A percentile compares a stretch with the other conserved stretches of the same genome.
phyloP scores from a whole-genome alignment of 1,284 basidiomycete species.

The Sporisorium exsertum region DNA sequence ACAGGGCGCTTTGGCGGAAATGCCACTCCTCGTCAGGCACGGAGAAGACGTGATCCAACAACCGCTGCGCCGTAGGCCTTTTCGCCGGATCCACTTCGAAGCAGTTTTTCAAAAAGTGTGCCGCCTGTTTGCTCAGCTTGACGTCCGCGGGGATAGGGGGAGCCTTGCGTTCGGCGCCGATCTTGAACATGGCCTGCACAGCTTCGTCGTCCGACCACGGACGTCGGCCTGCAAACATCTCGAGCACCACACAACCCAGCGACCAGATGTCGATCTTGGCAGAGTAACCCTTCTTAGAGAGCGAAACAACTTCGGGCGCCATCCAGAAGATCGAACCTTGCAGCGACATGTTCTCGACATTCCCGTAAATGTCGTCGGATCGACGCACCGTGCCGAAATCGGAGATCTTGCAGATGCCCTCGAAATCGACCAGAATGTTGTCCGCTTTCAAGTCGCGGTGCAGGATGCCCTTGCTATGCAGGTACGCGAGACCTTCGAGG shows the following conservation, averaged over 20 bases:
- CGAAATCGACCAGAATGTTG: constrained; percentile 94
- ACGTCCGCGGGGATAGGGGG: constrained; percentile 91
- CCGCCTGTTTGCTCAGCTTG: constrained; percentile 78
- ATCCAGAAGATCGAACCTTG: constrained; percentile 98
- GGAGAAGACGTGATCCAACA: constrained; percentile 85
- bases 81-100: constrained; percentile 89
- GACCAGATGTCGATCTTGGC: constrained; percentile 99
- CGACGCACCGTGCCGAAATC: constrained; percentile 79
- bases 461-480: constrained; percentile 90
- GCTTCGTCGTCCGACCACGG: constrained; percentile 93
- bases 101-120: constrained; percentile 88
- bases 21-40: constrained; percentile 57
- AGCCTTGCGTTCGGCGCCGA: constrained; percentile 82
- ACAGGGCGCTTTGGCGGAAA: constrained; percentile 58
- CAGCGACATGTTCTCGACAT: constrained; percentile 81
- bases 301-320: constrained; percentile 94
- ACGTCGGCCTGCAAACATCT: constrained; percentile 95
- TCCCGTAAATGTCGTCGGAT: constrained; percentile 81
- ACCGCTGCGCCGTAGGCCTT: constrained; percentile 84
- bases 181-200: constrained; percentile 92
- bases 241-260: constrained; percentile 93
- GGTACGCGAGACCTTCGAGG: constrained; percentile 88
- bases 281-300: constrained; percentile 83
- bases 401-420: constrained; percentile 95
- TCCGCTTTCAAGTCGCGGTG: constrained; percentile 98